Evolutionary conservation across 352 stramenopile species (phyloP).

Genomic region (Thraustochytrium sp.): DNA sequence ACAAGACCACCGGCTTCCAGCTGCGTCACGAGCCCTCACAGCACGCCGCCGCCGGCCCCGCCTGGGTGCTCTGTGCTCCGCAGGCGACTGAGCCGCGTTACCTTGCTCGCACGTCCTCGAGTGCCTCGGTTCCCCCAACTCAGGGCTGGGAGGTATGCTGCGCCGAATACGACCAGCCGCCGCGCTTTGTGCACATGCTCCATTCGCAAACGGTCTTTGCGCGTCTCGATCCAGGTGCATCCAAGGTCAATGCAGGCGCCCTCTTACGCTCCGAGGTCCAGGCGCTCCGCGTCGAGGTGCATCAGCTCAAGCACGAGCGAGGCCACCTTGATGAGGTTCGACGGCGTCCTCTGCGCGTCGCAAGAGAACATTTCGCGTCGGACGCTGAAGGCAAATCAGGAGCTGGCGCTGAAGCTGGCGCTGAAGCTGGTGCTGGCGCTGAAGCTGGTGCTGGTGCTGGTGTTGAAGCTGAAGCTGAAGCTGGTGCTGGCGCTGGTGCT

Average conservation of each 20-base stretch:
- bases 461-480: not conserved
- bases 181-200: not conserved
- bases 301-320: not conserved
- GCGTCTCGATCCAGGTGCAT: not conserved
- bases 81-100: not conserved
- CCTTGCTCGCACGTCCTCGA: not conserved
- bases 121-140: not conserved
- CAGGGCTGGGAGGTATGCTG: not conserved
- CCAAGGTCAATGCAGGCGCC: not conserved
- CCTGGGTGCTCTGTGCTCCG: not conserved
- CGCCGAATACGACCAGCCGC: not conserved
- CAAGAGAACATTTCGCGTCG: not conserved
- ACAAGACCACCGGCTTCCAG: conserved; percentile 6
- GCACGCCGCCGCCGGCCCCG: no score
- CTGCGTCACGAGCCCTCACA: not conserved
- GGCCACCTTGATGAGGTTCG: not conserved
- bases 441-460: not conserved
- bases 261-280: not conserved
- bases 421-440: no score
- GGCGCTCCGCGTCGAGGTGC: not conserved
- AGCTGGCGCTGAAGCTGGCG: no score
- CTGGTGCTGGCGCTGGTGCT: not conserved
- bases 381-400: not conserved
- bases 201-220: not conserved
- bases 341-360: not conserved